phyloP scores from a whole-genome alignment of 148 eudicot species.

The Fallopia convolvulus region DNA sequence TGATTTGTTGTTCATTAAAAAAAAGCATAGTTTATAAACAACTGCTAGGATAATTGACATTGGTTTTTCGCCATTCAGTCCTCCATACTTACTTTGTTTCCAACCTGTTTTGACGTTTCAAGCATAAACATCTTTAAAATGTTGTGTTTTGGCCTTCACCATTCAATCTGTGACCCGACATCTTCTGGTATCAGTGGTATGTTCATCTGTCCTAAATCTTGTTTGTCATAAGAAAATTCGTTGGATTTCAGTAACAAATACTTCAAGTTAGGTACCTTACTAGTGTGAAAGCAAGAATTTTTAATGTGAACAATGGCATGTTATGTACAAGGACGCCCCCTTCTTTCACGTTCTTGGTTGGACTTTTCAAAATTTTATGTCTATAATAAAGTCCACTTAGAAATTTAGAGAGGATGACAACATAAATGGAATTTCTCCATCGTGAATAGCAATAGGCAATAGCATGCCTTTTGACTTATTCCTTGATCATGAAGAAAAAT shows the following conservation, averaged over 20 bases:
- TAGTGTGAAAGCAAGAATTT: not conserved
- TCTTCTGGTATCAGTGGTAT: too few relatives aligned
- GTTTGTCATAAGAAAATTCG: not conserved
- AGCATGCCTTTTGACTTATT: constrained; percentile 4
- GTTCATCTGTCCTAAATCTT: not conserved
- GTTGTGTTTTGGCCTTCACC: too few relatives aligned
- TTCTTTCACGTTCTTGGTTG: not conserved
- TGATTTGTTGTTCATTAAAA: too few relatives aligned
- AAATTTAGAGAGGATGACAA: not conserved
- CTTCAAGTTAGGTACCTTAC: not conserved
- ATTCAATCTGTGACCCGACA: too few relatives aligned
- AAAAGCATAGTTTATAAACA: too few relatives aligned
- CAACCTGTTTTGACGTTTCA: too few relatives aligned
- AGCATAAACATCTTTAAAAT: too few relatives aligned
- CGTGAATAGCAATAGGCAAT: not conserved
- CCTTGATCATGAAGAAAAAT: not conserved
- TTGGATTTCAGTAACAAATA: not conserved
- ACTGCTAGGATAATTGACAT: too few relatives aligned
- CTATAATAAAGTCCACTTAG: not conserved
- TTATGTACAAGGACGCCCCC: not conserved
- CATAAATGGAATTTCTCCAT: not conserved
- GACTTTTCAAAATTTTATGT: not conserved
- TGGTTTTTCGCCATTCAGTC: too few relatives aligned
- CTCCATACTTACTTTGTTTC: too few relatives aligned
- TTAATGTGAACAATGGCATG: not conserved